Evolutionary conservation across 129 eudicot genomes (phyloP).

Genomic region (Sambucus nigra): DNA sequence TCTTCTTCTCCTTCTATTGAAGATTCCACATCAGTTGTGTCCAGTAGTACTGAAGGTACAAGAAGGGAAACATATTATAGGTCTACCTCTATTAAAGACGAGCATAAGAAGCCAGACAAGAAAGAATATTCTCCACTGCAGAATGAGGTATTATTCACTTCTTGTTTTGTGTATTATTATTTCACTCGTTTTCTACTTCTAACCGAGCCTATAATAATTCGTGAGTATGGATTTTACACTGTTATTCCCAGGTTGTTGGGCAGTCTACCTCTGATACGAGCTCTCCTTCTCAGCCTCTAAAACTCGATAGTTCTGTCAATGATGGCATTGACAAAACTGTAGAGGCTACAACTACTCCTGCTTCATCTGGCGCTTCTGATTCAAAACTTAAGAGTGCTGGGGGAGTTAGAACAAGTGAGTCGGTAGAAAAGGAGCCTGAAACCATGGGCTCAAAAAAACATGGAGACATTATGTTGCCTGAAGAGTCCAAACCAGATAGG

Average conservation of each 20-base stretch:
- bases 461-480: constrained; percentile 9
- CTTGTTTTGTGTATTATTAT: not conserved
- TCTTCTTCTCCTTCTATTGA: constrained; percentile 11
- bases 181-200: not conserved
- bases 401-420: constrained; percentile 6
- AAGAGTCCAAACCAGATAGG: constrained; percentile 3
- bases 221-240: constrained; percentile 5
- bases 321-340: constrained; percentile 11
- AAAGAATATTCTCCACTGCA: not conserved
- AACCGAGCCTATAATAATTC: constrained; percentile 4
- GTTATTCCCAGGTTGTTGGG: constrained; percentile 31
- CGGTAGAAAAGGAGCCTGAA: constrained; percentile 19
- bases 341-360: constrained; percentile 15
- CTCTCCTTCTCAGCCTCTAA: constrained; percentile 9
- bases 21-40: constrained; percentile 12
- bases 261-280: constrained; percentile 22
- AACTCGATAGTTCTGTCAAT: not conserved
- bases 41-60: constrained; percentile 7
- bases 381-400: constrained; percentile 19
- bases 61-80: constrained; percentile 7
- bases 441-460: constrained; percentile 15
- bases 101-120: constrained; percentile 9
- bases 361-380: constrained; percentile 11
- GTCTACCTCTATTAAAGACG: constrained; percentile 21
- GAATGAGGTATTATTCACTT: constrained; percentile 46